phyloP scores from a whole-genome alignment of 805 yeast genomes.

The Lipomyces yamadae region DNA sequence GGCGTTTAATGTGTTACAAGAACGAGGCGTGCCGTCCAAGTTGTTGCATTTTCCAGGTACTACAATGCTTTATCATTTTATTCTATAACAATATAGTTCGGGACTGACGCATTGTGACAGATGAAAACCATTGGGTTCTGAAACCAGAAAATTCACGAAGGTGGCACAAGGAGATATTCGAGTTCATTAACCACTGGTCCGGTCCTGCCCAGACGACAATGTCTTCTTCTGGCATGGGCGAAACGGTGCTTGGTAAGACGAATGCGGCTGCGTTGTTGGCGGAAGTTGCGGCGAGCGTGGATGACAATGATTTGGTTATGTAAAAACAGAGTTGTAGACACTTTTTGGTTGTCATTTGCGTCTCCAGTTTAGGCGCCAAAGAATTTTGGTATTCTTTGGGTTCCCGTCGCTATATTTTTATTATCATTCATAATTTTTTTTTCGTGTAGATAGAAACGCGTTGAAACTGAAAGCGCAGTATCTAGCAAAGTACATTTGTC shows the following conservation, averaged over 20 bases:
- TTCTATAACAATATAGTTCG: neutral
- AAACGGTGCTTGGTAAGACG: neutral
- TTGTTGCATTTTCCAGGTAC: slow-evolving; percentile 39
- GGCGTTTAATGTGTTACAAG: slow-evolving; percentile 41
- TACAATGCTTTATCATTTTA: neutral
- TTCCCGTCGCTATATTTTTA: neutral
- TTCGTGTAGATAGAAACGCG: neutral
- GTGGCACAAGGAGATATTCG: slow-evolving; percentile 41
- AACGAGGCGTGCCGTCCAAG: slow-evolving; percentile 38
- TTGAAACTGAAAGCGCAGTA: neutral
- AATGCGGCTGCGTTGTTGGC: slow-evolving; percentile 12
- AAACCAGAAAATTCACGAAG: slow-evolving; percentile 41
- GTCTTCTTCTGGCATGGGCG: neutral
- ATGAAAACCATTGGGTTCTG: slow-evolving; percentile 42
- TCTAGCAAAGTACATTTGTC: neutral
- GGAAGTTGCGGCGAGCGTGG: slow-evolving; percentile 19
- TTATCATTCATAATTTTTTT: neutral
- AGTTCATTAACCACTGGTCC: slow-evolving; percentile 31
- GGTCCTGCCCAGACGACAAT: neutral
- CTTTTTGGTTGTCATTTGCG: neutral
- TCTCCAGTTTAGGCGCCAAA: no score
- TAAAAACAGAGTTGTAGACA: neutral
- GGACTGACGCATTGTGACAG: slow-evolving; percentile 13
- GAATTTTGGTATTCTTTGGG: neutral
- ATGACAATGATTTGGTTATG: slow-evolving; percentile 13